These are phyloP conservation scores for Pleurotus sapidus DNA, from an alignment of 768 basidiomycete genomes.

Conservation along the genomic window DNA sequence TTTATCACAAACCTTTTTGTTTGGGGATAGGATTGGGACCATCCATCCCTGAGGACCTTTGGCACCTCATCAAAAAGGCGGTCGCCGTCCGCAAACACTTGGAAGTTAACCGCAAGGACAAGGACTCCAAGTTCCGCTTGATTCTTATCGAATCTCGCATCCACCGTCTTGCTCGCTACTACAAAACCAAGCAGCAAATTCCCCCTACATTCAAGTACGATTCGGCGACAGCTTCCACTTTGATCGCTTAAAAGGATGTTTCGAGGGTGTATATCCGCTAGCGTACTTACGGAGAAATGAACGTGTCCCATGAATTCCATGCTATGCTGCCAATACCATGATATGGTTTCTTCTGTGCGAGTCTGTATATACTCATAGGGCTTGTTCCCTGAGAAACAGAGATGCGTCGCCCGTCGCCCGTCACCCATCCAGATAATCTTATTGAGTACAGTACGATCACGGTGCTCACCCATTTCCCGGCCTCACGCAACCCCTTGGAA, in stretches of 20 bases:
- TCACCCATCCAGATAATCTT: too few relatives aligned
- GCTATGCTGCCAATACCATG: not conserved
- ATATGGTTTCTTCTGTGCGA: not conserved
- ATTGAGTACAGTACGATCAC: too few relatives aligned
- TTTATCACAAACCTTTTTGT: constrained; percentile 40
- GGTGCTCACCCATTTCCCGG: too few relatives aligned
- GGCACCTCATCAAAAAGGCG: constrained; percentile 99
- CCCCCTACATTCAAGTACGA: constrained; percentile 99
- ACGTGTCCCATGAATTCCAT: not conserved
- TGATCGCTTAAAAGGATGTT: constrained; percentile 63
- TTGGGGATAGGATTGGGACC: constrained; percentile 89
- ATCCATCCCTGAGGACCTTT: constrained; percentile 97
- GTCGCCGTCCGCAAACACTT: constrained; percentile 99
- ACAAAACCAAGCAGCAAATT: constrained; percentile 98
- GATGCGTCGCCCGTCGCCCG: too few relatives aligned
- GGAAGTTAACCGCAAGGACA: constrained; percentile 97
- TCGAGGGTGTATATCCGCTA: too few relatives aligned
- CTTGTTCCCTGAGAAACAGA: too few relatives aligned
- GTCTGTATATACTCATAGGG: not conserved
- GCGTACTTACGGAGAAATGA: not conserved
- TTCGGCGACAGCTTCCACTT: constrained; percentile 88
- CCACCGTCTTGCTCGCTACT: constrained; percentile 96
- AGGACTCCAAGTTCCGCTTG: constrained; percentile 93
- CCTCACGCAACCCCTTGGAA: too few relatives aligned
- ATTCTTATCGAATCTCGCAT: constrained; percentile 99